Conservation (phyloP, 192 early-diverging fungal species). For the Backusella australiensis region DNA sequence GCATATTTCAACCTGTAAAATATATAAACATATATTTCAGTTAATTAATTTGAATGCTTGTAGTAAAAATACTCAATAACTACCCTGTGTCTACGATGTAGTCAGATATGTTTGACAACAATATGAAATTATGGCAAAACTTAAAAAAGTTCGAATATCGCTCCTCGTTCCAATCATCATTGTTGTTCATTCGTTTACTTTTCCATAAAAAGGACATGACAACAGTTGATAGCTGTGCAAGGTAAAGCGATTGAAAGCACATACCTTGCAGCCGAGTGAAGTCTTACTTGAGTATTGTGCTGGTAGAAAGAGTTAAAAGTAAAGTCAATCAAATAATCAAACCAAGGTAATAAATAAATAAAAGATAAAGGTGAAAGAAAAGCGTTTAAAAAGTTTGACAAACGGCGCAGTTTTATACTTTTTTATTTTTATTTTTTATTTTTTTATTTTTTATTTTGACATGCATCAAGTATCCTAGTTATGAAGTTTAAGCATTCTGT, state of each 20-base stretch:
- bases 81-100: not conserved
- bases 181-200: not conserved
- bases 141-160: not conserved
- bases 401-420: not conserved
- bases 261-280: not conserved
- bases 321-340: not conserved
- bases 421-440: not conserved
- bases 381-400: not conserved
- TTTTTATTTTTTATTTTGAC: not conserved
- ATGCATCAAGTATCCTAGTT: not conserved
- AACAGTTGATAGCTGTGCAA: conserved; percentile 4
- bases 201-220: not conserved
- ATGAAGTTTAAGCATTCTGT: not conserved
- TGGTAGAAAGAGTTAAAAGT: not conserved
- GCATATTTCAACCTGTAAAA: not conserved
- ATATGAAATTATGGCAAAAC: not conserved
- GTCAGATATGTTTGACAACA: not conserved
- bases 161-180: not conserved
- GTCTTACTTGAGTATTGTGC: not conserved
- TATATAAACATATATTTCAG: not conserved
- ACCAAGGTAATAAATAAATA: not conserved
- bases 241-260: not conserved
- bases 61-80: not conserved
- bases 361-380: not conserved
- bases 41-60: not conserved